Evolutionary conservation across 2,329 filamentous ascomycete genomes (phyloP), one percentile per base, ranked within the genome.

Genomic region (Arthrobotrys megalospora): DNA sequence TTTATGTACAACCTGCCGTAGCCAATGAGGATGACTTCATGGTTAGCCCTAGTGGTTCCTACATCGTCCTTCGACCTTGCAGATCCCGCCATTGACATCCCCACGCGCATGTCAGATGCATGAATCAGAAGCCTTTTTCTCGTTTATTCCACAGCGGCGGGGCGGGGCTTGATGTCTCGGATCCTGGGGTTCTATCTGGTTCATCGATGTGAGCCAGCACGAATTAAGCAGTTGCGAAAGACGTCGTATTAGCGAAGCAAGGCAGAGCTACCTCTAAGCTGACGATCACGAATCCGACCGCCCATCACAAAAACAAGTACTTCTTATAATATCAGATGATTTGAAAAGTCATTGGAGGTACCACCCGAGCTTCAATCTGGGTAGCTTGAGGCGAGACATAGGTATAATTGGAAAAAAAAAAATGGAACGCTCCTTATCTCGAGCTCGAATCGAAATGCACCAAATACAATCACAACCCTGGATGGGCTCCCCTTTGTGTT

Each of bases 141-240:
- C 55, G 66, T 55, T 67, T 62, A 28, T 52, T 63, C 52, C 58
- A 38, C 32, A 67, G 36, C 47, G 66, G 60, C 48, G 66, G 73
- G 53, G 47, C 48, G 45, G 43, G 28, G 41, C 21, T 34, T 11
- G 38, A 72, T 78, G 67, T 78, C 75, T 78, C 67, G 62, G 75
- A 72, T 72, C 63, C 67, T 63, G 60, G 69, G 69, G 58, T 41
- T 50, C 58, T 34, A 60, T 72, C 24, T 64, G 48, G 68, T 50
- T 63, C 38, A 55, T 45, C 32, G 58, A 34, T 53, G 36, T 36
- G 43, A 62, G 48, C 75, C 63, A 78, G 66, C 45, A 78, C 75
- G 43, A 50, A 72, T 72, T 68, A 72, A 78, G 75, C 68, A 78
- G 60, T 48, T 78, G 75, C 62, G 62, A 78, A 72, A 55, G 67